Evolutionary conservation across 768 basidiomycete species (phyloP), one percentile per base, ranked within the genome.

Genomic region (Paxillus involutus): DNA sequence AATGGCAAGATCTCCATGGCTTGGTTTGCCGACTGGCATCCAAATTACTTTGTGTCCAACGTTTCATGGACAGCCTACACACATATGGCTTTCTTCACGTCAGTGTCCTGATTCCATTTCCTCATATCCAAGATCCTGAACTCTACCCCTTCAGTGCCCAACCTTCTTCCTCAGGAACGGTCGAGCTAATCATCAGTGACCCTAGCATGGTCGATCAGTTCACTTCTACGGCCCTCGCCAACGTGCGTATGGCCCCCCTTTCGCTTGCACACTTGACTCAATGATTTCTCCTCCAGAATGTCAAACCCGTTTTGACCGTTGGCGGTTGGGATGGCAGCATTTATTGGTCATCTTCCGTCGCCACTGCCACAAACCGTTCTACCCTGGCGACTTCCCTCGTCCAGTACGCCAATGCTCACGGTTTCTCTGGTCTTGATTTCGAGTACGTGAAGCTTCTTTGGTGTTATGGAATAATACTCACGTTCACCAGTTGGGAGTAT

Each of bases 401-500:
- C 24, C 69, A 73, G 21, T 70, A 86, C 39, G 81, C 78, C 13
- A 57, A 70, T 6, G 63, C 71, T 24, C 83, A 85, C 59, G 60
- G 75, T 0, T 72, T 89, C 14, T 77, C 82, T 58, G 86, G 86
- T n/a, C 70, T 88, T 41, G 85, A 88, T 59, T 83, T 88, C 51
- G 86, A 87, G 85, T 85, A 63, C 39, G 83, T 73, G 5, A 10
- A 30, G 12, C 26, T 17, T 0, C 19, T 21, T 42, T 44, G 4
- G 33, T 6, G 2, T 3, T n/a, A 6, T 37, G 7, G 24, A 7
- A 41, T 29, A 46, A 16, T 46, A 13, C 52, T 61, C 17, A 16
- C 21, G 1, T 5, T 17, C 30, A 2, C n/a, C 46, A 90, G 89
- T 64, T 94, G 91, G 92, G 93, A 94, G 68, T 96, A 91, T 65